Base-by-base conservation (phyloP, 2,329 filamentous ascomycete species). In the Epichloe glyceriae region DNA sequence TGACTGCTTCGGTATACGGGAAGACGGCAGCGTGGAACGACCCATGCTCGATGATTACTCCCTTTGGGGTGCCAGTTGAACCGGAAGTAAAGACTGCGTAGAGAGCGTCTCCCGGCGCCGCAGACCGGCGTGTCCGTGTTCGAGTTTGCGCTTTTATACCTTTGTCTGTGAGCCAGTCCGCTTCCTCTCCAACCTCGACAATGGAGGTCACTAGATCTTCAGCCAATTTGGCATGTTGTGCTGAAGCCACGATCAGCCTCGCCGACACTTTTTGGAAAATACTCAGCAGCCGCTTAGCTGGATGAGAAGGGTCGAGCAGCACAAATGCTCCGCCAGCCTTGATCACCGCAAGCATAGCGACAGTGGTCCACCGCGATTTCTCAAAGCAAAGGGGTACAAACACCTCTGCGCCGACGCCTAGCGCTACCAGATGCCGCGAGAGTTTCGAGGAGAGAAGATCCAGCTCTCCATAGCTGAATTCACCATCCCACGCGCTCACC, bases 381-480 rank as follows among this genome's bases (percentile, higher is more conserved):
- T 52, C 50, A 19, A 54, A 54, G 41, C 19, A 38, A 3, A 54
- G n/a, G 15, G 45, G 46, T 2, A 54, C 39, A 34, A 45, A 44
- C 6, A 26, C 17, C 14, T 46, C 48, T 14, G 46, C 43, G 1
- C 45, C 46, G 5, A 51, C 39, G 4, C 51, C 54, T 2, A 22
- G 40, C 12, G 22, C 26, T 19, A 37, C 30, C 7, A 56, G 49
- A 12, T 50, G 40, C 5, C 17, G 17, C 42, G 51, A 52, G 1
- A 57, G 41, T 1, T 14, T 35, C 8, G 46, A 35, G 1, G 53
- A 42, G n/a, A 54, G 43, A 8, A 14, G n/a, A 33, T 55, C 33
- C 3, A 72, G 59, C 22, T 72, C 41, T 55, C 63, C 53, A 49
- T 67, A 20, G 65, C 58, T 50, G 67, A 68, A 54, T 66, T 67